phyloP scores from a whole-genome alignment of 129 eudicot genomes.

The Saposhnikovia divaricata region DNA sequence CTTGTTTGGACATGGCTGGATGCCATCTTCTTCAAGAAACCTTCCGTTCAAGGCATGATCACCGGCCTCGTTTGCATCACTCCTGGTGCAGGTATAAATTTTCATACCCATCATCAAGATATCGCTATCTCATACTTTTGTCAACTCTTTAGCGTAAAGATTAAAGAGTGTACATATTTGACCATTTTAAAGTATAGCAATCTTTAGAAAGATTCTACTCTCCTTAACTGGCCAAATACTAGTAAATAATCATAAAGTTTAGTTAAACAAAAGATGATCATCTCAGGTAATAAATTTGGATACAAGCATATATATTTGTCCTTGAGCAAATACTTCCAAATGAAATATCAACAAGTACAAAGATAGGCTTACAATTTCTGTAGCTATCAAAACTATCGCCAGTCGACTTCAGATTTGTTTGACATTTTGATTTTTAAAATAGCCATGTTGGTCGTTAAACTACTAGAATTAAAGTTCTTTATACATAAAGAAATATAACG shows the following conservation, averaged over 20 bases:
- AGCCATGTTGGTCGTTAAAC: background rate
- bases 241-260: no score
- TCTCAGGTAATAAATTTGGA: background rate
- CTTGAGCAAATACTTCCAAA: background rate
- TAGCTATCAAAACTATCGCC: background rate
- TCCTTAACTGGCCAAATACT: background rate
- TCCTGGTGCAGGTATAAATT: background rate
- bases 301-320: background rate
- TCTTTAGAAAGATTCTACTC: slow-evolving; percentile 5
- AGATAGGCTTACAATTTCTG: background rate
- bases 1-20: background rate
- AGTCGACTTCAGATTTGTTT: background rate
- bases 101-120: background rate
- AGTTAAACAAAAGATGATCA: no score
- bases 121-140: background rate
- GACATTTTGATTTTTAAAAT: background rate
- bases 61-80: slow-evolving; percentile 2
- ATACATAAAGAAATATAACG: background rate
- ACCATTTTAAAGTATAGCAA: background rate
- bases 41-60: background rate
- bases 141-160: background rate
- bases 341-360: background rate
- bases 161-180: background rate
- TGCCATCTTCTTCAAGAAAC: slow-evolving; percentile 2
- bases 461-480: background rate